phyloP scores from a whole-genome alignment of 2,329 filamentous ascomycete species.

The Pseudogymnoascus verrucosus region DNA sequence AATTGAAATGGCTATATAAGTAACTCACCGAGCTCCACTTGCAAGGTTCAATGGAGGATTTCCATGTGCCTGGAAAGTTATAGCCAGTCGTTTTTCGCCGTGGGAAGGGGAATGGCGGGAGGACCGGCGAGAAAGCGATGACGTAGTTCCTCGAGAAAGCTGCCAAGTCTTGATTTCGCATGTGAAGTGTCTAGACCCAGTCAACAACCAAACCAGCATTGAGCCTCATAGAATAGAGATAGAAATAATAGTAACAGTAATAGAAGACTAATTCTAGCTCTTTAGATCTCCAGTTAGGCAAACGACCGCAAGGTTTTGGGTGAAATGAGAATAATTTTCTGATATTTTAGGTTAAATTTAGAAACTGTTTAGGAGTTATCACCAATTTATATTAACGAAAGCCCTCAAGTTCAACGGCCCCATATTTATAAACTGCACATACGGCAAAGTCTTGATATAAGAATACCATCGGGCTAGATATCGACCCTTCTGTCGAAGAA shows the following conservation, averaged over 20 bases:
- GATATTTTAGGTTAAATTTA: not conserved
- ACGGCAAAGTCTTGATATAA: not conserved
- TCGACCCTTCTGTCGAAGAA: not conserved
- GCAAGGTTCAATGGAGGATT: slow-evolving; percentile 3
- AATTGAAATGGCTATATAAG: not conserved
- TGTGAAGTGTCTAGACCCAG: not conserved
- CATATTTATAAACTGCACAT: not conserved
- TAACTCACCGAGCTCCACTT: not conserved
- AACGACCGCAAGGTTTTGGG: not conserved
- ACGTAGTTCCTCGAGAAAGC: not conserved
- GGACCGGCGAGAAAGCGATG: not conserved
- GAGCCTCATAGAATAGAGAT: not conserved
- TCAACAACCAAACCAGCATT: not conserved
- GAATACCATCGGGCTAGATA: not conserved
- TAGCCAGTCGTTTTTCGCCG: slow-evolving; percentile 2
- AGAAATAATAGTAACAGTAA: not conserved
- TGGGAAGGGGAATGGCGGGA: not conserved
- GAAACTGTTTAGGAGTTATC: not conserved
- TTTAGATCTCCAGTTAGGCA: not conserved
- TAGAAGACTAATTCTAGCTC: not conserved
- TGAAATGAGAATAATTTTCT: not conserved
- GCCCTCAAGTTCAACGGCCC: not conserved
- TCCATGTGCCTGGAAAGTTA: not conserved
- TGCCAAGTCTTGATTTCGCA: slow-evolving; percentile 1
- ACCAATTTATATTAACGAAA: not conserved